Conservation (phyloP, 2,329 filamentous ascomycete species). For the Tolypocladium amazonense region DNA sequence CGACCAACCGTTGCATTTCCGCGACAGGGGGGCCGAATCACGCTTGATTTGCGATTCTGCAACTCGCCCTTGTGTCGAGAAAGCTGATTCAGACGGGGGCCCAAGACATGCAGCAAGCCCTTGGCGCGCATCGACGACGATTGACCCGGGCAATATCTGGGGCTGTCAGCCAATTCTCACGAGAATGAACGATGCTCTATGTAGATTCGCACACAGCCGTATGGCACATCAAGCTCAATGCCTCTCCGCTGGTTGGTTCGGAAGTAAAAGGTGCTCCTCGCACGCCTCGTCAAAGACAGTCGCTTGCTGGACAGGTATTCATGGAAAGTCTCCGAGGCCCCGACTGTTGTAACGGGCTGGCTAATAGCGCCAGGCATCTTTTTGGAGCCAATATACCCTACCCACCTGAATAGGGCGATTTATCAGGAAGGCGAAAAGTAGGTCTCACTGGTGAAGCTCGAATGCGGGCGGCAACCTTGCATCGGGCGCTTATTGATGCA, state of each 20-base stretch:
- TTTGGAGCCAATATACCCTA: neutral
- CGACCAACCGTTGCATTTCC: too few species aligned
- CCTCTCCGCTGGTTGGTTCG: neutral
- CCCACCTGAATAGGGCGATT: neutral
- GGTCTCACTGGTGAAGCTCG: neutral
- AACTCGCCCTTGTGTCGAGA: neutral
- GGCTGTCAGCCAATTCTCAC: neutral
- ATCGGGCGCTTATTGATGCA: neutral
- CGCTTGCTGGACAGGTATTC: neutral
- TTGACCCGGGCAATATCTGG: neutral
- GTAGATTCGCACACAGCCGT: neutral
- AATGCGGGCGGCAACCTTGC: neutral
- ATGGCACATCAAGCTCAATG: neutral
- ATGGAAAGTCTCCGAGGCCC: neutral
- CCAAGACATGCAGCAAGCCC: too few species aligned
- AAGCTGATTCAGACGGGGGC: too few species aligned
- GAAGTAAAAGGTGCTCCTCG: neutral
- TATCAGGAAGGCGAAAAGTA: too few species aligned
- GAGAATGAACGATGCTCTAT: neutral
- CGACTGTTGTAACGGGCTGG: neutral
- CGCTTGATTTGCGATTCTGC: neutral
- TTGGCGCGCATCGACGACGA: neutral
- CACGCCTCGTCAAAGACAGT: neutral
- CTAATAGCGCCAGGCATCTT: neutral
- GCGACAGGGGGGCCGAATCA: neutral